Evolutionary conservation across 164 flowering plant species (phyloP).

Genomic region (Euptelea pleiosperma): DNA sequence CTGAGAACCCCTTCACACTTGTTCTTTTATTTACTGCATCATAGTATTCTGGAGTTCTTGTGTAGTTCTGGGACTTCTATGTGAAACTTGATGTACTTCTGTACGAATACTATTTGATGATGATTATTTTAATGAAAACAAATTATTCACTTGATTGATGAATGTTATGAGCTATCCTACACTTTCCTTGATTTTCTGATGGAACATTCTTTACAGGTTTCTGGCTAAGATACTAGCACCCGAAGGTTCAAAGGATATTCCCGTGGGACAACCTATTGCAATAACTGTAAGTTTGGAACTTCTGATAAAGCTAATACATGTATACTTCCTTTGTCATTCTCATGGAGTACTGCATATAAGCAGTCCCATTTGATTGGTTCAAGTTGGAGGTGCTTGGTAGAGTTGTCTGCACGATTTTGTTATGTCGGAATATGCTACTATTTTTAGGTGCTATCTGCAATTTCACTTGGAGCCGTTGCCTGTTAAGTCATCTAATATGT

Average conservation of each 20-base stretch:
- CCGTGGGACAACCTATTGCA: conserved; percentile 89
- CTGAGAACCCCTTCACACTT: background rate
- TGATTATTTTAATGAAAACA: background rate
- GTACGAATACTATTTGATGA: background rate
- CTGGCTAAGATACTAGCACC: conserved; percentile 82
- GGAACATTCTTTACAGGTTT: conserved; percentile 38
- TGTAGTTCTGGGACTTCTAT: background rate
- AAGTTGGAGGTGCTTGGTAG: background rate
- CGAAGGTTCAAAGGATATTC: conserved; percentile 91
- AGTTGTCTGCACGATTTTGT: conserved; percentile 1
- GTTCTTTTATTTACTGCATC: background rate
- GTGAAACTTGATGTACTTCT: background rate
- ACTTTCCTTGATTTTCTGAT: conserved; percentile 10
- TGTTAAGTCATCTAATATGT: background rate
- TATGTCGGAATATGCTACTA: background rate
- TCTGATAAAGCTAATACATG: background rate
- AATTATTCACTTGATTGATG: background rate
- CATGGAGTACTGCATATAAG: background rate
- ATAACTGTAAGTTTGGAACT: conserved; percentile 83
- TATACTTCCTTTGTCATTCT: background rate
- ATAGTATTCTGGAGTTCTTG: background rate
- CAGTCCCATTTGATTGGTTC: background rate
- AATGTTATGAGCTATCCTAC: background rate
- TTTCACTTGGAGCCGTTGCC: background rate
- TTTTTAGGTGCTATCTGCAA: background rate